Conservation (phyloP, 2,329 filamentous ascomycete species). For the Shiraia sp. region DNA sequence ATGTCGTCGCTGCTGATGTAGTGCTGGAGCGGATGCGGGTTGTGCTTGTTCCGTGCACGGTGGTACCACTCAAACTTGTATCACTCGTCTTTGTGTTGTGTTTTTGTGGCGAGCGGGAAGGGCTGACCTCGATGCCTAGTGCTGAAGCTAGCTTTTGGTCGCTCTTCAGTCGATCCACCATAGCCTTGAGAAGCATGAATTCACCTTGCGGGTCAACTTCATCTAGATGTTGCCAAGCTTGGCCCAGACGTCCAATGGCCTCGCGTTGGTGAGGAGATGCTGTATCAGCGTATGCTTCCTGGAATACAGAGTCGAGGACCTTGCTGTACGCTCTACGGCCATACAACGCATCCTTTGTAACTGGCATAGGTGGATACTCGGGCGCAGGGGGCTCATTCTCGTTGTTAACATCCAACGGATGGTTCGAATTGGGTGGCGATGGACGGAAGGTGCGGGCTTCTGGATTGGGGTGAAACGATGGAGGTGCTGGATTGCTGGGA, state of each 20-base stretch:
- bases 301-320: slow-evolving; percentile 78
- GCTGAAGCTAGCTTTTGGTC: slow-evolving; percentile 66
- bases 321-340: slow-evolving; percentile 81
- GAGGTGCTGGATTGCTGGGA: slow-evolving; percentile 14
- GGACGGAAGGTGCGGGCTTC: slow-evolving; percentile 43
- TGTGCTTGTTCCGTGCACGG: slow-evolving; percentile 38
- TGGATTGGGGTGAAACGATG: slow-evolving; percentile 39
- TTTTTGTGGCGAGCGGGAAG: slow-evolving; percentile 28
- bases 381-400: slow-evolving; percentile 63
- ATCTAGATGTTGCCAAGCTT: slow-evolving; percentile 84
- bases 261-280: slow-evolving; percentile 73
- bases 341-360: slow-evolving; percentile 76
- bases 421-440: slow-evolving; percentile 38
- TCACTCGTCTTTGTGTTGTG: slow-evolving; percentile 39
- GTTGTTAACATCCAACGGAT: slow-evolving; percentile 47
- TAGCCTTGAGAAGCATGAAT: slow-evolving; percentile 78
- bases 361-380: slow-evolving; percentile 57
- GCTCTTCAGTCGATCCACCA: slow-evolving; percentile 72
- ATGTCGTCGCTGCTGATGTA: slow-evolving; percentile 16
- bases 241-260: slow-evolving; percentile 78
- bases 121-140: slow-evolving; percentile 45
- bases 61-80: slow-evolving; percentile 38
- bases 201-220: slow-evolving; percentile 87
- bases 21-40: slow-evolving; percentile 40
- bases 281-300: slow-evolving; percentile 84